phyloP scores from a whole-genome alignment of 108 stramenopile genomes.

The Parietichytrium sp. region DNA sequence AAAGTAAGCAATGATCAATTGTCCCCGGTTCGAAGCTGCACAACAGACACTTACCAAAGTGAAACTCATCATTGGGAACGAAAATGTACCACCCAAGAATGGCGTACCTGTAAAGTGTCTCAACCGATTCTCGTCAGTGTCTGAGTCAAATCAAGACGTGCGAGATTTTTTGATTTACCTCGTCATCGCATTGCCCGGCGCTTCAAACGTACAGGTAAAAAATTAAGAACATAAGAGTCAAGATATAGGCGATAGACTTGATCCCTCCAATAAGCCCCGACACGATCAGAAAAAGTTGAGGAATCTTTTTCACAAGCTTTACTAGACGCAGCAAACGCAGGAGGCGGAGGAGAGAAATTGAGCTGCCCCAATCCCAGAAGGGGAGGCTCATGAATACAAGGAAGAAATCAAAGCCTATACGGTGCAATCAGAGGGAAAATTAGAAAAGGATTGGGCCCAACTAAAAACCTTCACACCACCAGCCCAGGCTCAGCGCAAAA shows the following conservation, averaged over 20 bases:
- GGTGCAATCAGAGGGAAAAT: too few relatives aligned
- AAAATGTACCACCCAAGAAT: constrained; percentile 6
- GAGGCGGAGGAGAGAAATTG: constrained; percentile 15
- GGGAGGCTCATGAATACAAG: constrained; percentile 47
- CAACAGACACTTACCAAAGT: constrained; percentile 49
- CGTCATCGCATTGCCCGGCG: constrained; percentile 20
- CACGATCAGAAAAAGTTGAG: constrained; percentile 54
- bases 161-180: background rate
- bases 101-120: too few relatives aligned
- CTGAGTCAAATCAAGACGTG: too few relatives aligned
- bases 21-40: too few relatives aligned
- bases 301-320: constrained; percentile 45
- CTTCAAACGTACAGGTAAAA: constrained; percentile 50
- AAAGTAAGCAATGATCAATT: too few relatives aligned
- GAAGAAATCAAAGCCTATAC: constrained; percentile 47
- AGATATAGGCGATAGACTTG: constrained; percentile 45
- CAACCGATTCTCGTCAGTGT: too few relatives aligned
- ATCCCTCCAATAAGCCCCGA: constrained; percentile 47
- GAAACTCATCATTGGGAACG: constrained; percentile 44
- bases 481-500: too few relatives aligned
- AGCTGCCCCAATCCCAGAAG: constrained; percentile 9
- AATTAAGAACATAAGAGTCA: constrained; percentile 48
- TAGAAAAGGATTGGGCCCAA: too few relatives aligned
- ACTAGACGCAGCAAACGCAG: constrained; percentile 38
- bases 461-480: too few relatives aligned